These are phyloP conservation scores for Phyllachora maydis DNA, from an alignment of 2,329 filamentous ascomycete genomes.

Conservation along the genomic window DNA sequence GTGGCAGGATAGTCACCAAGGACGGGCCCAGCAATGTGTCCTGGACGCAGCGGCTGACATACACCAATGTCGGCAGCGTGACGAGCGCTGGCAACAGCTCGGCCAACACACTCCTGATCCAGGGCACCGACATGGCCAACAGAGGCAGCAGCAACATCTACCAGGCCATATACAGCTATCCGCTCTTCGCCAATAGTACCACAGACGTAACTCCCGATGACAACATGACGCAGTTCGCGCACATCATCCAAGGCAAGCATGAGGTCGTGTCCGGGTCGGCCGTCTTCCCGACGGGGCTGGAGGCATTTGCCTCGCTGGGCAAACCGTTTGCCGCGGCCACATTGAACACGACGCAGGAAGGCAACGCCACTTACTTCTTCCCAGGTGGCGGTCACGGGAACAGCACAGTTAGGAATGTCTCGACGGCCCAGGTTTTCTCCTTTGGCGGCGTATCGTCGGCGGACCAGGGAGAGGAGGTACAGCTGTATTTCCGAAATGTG, in stretches of 20 bases:
- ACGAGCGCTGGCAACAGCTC: slow-evolving; percentile 18
- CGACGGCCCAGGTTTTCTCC: slow-evolving; percentile 31
- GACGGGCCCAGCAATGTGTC: slow-evolving; percentile 11
- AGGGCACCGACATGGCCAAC: slow-evolving; percentile 9
- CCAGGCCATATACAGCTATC: slow-evolving; percentile 30
- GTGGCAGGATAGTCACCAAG: slow-evolving; percentile 27
- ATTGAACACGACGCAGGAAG: slow-evolving; percentile 31
- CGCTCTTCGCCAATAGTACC: slow-evolving; percentile 34
- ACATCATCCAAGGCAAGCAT: slow-evolving; percentile 18
- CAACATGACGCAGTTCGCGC: slow-evolving; percentile 22
- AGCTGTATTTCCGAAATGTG: slow-evolving; percentile 37
- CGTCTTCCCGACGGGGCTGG: slow-evolving; percentile 36
- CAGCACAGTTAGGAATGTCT: slow-evolving; percentile 28
- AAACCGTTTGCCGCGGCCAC: slow-evolving; percentile 12
- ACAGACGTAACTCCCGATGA: slow-evolving; percentile 18
- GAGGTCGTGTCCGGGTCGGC: slow-evolving; percentile 15
- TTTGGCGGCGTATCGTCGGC: slow-evolving; percentile 22
- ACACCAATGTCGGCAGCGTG: slow-evolving; percentile 29
- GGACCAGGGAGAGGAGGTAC: too few species aligned
- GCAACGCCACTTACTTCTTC: slow-evolving; percentile 32
- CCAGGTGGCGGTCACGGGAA: slow-evolving; percentile 20
- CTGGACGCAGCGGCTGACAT: slow-evolving; percentile 38
- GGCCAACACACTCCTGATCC: slow-evolving; percentile 12
- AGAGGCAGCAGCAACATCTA: slow-evolving; percentile 10
- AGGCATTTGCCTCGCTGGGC: slow-evolving; percentile 21